A percentile compares a stretch with the other conserved stretches of the same genome.
phyloP scores from a whole-genome alignment of 2,329 filamentous ascomycete species.

The Didymella segeticola region DNA sequence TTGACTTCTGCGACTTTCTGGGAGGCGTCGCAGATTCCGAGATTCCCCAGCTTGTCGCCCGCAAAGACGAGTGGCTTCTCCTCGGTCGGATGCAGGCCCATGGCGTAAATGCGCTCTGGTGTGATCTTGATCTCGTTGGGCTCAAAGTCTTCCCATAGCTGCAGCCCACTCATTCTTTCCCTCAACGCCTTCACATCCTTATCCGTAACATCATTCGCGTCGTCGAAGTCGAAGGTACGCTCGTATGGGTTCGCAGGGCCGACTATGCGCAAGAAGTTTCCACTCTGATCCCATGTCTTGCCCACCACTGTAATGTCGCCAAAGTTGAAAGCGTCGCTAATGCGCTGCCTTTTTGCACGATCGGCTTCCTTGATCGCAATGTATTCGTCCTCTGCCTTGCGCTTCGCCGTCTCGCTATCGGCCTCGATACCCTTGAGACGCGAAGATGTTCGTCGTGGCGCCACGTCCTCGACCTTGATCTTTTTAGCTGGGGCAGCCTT shows the following conservation, averaged over 20 bases:
- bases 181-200: constrained; percentile 76
- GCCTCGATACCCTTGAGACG: constrained; percentile 68
- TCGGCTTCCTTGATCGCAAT: constrained; percentile 64
- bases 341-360: constrained; percentile 67
- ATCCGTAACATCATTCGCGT: constrained; percentile 80
- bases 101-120: constrained; percentile 64
- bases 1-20: constrained; percentile 65
- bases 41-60: constrained; percentile 88
- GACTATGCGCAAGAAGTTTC: constrained; percentile 71
- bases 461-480: constrained; percentile 66
- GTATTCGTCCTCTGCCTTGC: constrained; percentile 71
- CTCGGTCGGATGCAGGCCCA: constrained; percentile 85
- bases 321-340: constrained; percentile 73
- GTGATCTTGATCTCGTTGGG: constrained; percentile 64
- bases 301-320: constrained; percentile 82
- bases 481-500: constrained; percentile 51
- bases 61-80: constrained; percentile 91
- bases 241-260: constrained; percentile 79
- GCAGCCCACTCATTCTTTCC: constrained; percentile 76
- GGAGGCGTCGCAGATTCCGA: constrained; percentile 90
- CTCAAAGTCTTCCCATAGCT: constrained; percentile 82
- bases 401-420: constrained; percentile 71
- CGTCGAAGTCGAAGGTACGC: constrained; percentile 84
- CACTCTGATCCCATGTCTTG: constrained; percentile 72
- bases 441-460: constrained; percentile 66